Conservation (phyloP, 2,329 filamentous ascomycete genomes). For the Epichloe aotearoae region DNA sequence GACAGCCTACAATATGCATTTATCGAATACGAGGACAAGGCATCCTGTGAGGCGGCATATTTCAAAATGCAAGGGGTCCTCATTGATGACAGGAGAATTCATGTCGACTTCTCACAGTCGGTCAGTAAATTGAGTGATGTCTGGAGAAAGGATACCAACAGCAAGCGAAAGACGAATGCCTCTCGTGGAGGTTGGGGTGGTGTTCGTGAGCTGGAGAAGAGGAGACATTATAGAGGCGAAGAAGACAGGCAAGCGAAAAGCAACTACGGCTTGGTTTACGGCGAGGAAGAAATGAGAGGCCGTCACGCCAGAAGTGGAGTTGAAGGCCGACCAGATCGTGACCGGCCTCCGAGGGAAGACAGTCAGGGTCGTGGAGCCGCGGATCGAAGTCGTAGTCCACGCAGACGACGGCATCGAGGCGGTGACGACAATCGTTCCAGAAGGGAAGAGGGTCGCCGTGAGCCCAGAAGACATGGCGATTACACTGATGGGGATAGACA, state of each 20-base stretch:
- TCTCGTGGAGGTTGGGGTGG: conserved; percentile 75
- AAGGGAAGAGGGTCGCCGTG: conserved; percentile 15
- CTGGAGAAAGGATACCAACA: conserved; percentile 78
- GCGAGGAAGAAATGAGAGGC: conserved; percentile 52
- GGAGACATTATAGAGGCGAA: conserved; percentile 73
- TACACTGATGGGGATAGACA: conserved; percentile 6
- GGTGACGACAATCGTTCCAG: conserved; percentile 3
- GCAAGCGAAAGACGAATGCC: conserved; percentile 51
- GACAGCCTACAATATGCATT: conserved; percentile 97
- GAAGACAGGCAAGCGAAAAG: conserved; percentile 31
- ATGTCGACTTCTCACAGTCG: conserved; percentile 97
- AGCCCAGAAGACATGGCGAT: conserved; percentile 11
- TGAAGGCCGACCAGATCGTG: conserved; percentile 12
- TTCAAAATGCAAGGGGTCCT: conserved; percentile 98
- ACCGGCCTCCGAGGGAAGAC: conserved; percentile 6
- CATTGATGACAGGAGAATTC: conserved; percentile 93
- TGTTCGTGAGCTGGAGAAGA: conserved; percentile 76
- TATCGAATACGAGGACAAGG: conserved; percentile 89
- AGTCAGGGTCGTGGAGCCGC: background rate
- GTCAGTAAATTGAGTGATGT: conserved; percentile 76
- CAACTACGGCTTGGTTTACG: conserved; percentile 70
- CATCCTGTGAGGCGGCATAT: conserved; percentile 86
- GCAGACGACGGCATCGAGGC: conserved; percentile 19
- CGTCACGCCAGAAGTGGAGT: conserved; percentile 29
- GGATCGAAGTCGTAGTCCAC: conserved; percentile 27